Evolutionary conservation across 179 eudicot species (phyloP).

Genomic region (Silene coronaria): DNA sequence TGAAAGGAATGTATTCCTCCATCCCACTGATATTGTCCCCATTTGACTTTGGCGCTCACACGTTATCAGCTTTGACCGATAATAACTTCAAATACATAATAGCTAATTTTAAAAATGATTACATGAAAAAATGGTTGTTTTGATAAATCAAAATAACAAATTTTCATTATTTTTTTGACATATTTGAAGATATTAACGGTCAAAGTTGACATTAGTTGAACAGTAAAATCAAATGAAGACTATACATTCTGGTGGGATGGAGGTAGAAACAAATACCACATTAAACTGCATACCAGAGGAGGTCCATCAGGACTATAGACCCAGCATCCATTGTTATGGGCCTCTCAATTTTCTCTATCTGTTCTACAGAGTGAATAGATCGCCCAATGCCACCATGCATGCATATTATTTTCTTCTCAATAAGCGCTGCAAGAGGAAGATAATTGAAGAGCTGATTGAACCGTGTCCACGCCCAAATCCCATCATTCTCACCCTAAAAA

Average conservation of each 20-base stretch:
- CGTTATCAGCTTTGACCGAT: neutral
- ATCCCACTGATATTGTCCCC: neutral
- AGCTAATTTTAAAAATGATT: neutral
- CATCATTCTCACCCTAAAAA: constrained; percentile 82
- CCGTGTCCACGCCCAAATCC: constrained; percentile 96
- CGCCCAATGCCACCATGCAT: constrained; percentile 99
- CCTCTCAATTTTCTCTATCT: constrained; percentile 88
- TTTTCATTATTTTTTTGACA: neutral
- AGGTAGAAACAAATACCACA: neutral
- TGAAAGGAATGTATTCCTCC: constrained; percentile 9
- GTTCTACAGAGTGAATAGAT: constrained; percentile 79
- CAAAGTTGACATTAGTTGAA: neutral
- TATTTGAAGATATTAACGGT: neutral
- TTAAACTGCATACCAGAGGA: constrained; percentile 56
- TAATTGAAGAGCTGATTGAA: constrained; percentile 86
- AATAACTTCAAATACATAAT: neutral
- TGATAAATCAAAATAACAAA: neutral
- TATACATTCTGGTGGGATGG: neutral
- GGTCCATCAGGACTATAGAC: constrained; percentile 84
- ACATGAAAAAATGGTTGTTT: neutral
- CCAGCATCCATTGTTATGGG: constrained; percentile 98
- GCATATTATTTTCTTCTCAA: constrained; percentile 91
- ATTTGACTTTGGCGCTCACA: neutral
- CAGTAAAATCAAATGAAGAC: neutral
- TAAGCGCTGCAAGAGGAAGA: constrained; percentile 92